phyloP scores from a whole-genome alignment of 495 filamentous ascomycete genomes.

The Platismatia glauca region DNA sequence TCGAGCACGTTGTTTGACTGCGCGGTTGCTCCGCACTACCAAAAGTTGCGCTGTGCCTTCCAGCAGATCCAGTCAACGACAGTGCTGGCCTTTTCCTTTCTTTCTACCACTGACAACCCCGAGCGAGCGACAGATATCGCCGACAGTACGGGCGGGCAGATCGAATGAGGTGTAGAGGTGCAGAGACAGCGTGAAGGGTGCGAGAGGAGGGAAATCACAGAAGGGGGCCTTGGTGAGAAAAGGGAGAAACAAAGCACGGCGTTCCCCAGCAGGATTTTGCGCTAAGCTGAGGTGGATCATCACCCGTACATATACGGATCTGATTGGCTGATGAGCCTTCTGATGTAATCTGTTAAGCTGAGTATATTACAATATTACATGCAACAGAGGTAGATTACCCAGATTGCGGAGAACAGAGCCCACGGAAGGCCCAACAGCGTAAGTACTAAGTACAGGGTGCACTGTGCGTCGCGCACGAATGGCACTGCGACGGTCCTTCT shows the following conservation, averaged over 20 bases:
- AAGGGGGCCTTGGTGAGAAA: conserved; percentile 24
- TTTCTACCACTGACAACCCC: conserved; percentile 11
- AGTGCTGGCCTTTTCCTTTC: background rate
- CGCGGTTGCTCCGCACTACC: conserved; percentile 28
- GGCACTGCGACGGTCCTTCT: background rate
- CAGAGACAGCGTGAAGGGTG: conserved; percentile 22
- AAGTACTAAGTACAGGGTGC: no score
- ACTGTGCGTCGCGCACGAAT: no score
- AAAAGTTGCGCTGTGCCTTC: conserved; percentile 15
- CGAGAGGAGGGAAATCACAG: conserved; percentile 8
- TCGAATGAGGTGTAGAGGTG: conserved; percentile 17
- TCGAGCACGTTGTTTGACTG: conserved; percentile 20
- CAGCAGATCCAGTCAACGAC: conserved; percentile 14
- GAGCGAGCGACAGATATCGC: conserved; percentile 23
- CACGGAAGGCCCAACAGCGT: no score
- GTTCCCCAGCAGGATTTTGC: conserved; percentile 1
- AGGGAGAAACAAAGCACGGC: conserved; percentile 21
- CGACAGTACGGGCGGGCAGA: conserved; percentile 16
- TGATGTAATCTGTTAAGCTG: background rate
- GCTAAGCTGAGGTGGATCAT: conserved; percentile 8
- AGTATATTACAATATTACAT: background rate
- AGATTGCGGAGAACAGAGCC: no score
- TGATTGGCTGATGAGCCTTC: conserved; percentile 11
- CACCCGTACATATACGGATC: background rate
- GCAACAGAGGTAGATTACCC: no score